phyloP scores from a whole-genome alignment of 2,329 filamentous ascomycete genomes.

The Aspergillus jensenii region DNA sequence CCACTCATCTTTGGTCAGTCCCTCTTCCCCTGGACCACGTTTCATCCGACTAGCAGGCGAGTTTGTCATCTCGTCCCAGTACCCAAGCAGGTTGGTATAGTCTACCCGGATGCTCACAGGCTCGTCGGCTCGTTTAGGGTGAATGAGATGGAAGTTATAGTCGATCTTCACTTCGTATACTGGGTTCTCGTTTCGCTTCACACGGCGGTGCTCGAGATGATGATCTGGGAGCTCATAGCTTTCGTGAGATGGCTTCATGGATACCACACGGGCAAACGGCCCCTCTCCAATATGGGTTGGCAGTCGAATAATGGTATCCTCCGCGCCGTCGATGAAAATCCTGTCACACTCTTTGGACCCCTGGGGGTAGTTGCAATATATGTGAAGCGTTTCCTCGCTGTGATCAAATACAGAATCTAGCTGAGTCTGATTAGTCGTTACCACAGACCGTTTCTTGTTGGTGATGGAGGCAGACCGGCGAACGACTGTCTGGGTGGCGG shows the following conservation, averaged over 20 bases:
- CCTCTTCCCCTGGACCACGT: slow-evolving; percentile 1
- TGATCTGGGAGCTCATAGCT: not conserved
- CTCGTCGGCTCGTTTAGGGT: slow-evolving; percentile 13
- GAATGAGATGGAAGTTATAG: slow-evolving; percentile 19
- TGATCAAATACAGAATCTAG: slow-evolving; percentile 28
- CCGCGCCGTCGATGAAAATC: slow-evolving; percentile 17
- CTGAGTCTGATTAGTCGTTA: slow-evolving; percentile 27
- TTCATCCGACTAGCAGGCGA: slow-evolving; percentile 9
- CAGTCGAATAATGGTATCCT: slow-evolving; percentile 20
- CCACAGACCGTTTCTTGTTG: slow-evolving; percentile 17
- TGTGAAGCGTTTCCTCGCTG: slow-evolving; percentile 17
- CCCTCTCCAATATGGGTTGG: slow-evolving; percentile 20
- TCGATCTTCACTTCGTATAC: slow-evolving; percentile 7
- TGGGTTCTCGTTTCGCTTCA: not conserved
- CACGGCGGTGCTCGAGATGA: not conserved
- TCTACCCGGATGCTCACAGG: slow-evolving; percentile 19
- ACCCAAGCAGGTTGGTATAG: slow-evolving; percentile 19
- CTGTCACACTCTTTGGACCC: not conserved
- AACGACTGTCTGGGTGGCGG: slow-evolving; percentile 20
- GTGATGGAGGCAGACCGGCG: slow-evolving; percentile 6
- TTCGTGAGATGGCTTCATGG: slow-evolving; percentile 9
- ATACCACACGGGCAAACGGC: slow-evolving; percentile 20
- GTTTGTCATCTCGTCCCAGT: slow-evolving; percentile 20
- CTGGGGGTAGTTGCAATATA: slow-evolving; percentile 27
- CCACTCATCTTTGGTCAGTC: not conserved